These are phyloP conservation scores for Coemansia nantahalensis DNA, from an alignment of 192 early-diverging fungal species.

Conservation along the genomic window DNA sequence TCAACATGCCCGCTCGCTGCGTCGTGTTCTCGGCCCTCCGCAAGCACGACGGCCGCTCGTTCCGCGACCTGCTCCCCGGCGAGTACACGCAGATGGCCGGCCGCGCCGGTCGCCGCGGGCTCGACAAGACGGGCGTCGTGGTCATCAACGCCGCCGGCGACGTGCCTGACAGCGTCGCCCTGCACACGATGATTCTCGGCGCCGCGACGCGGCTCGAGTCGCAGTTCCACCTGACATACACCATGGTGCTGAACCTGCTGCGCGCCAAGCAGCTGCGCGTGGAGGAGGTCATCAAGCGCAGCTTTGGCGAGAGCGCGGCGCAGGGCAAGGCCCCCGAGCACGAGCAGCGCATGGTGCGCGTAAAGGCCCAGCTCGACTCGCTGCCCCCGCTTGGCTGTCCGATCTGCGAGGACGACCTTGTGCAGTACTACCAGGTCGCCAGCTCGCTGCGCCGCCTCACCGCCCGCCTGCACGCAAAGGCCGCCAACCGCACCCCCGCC, in stretches of 20 bases:
- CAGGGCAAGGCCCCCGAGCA: conserved; percentile 88
- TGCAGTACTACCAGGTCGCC: conserved; percentile 63
- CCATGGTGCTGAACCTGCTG: conserved; percentile 96
- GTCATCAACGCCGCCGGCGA: conserved; percentile 71
- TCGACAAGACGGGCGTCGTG: conserved; percentile 89
- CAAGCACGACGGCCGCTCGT: conserved; percentile 90
- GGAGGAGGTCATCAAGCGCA: conserved; percentile 98
- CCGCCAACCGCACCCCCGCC: conserved; percentile 25
- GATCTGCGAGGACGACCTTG: conserved; percentile 78
- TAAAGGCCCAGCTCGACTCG: conserved; percentile 59
- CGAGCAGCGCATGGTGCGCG: conserved; percentile 65
- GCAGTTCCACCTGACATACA: conserved; percentile 96
- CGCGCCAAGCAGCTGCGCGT: conserved; percentile 93
- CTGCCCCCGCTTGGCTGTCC: conserved; percentile 69
- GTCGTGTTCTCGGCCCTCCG: conserved; percentile 90
- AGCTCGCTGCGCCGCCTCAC: conserved; percentile 34
- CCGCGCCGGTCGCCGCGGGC: conserved; percentile 90
- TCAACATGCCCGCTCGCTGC: conserved; percentile 93
- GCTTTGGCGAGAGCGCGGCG: conserved; percentile 88
- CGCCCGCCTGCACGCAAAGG: conserved; percentile 23
- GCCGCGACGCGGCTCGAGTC: conserved; percentile 86
- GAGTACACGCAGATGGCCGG: conserved; percentile 99
- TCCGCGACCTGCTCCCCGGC: conserved; percentile 86
- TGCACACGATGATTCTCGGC: conserved; percentile 84
- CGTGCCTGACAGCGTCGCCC: conserved; percentile 57